Base-by-base conservation (phyloP, 1,139 yeast genomes). In the Protomyces arabidopsidicola region DNA sequence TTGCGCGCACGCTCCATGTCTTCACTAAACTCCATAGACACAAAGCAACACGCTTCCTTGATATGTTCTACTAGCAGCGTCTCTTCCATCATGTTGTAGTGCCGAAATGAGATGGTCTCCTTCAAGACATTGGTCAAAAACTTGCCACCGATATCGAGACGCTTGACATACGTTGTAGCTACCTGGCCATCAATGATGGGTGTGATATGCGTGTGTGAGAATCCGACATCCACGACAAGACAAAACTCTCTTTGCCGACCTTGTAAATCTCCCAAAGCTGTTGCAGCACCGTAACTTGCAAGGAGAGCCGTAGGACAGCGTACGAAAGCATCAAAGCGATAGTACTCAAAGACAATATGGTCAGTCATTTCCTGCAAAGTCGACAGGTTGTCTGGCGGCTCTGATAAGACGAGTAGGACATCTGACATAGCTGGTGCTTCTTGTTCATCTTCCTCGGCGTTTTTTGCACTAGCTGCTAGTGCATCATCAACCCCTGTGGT, bases 311-410 rank as follows among this genome's bases (percentile, higher is more conserved):
- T 86, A 0, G 90, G 82, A 50, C 79, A 78, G 54, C 91, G 73
- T 66, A 83, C 83, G 68, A 85, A 84, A 48, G 84, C 82, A 38
- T 79, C 80, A 72, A 93, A 88, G 8, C 90, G 96, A 71, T 86
- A 93, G 72, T 95, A 98, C 74, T 95, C 99, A 76, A 95, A 91
- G 2, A 95, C 82, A 1, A 93, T 87, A 75, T 91, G 97, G 73
- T 93, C 98, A 34, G 90, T 87, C 73, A 88, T 88, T 70, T 86
- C 84, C 52, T 96, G 88, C 52, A 93, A 78, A 64, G 86, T 88
- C 0, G 97, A 95, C 53, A 93, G 76, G 64, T 90, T 88, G 72
- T 87, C 85, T 22, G 96, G 93, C 14, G 91, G 80, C 71, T 93
- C 98, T 1, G 90, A 83, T 63, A 86, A 77, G 1, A 86, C 75